Conservation (phyloP, 805 yeast species). For the Cyberlindnera mrakii region DNA sequence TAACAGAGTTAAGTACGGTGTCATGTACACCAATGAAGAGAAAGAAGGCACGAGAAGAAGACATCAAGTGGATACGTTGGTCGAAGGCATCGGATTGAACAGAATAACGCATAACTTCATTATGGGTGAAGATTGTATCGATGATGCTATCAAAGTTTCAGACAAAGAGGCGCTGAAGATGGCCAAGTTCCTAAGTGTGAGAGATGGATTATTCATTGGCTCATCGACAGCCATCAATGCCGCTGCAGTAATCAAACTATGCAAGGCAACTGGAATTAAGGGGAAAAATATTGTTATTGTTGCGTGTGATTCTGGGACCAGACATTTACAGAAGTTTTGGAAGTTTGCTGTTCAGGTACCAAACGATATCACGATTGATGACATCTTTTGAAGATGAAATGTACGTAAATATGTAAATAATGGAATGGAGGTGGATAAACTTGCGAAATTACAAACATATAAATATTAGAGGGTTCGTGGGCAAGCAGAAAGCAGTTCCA, state of each 20-base stretch:
- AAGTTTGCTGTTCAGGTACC: slow-evolving; percentile 45
- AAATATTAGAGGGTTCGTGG: too few relatives aligned
- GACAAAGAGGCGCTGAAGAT: slow-evolving; percentile 80
- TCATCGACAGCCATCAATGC: slow-evolving; percentile 92
- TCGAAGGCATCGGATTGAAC: slow-evolving; percentile 92
- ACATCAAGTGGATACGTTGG: slow-evolving; percentile 92
- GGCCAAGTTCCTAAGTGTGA: slow-evolving; percentile 76
- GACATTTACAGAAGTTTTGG: slow-evolving; percentile 94
- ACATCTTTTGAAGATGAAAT: slow-evolving; percentile 19
- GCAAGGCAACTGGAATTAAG: slow-evolving; percentile 35
- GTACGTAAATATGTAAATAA: background rate
- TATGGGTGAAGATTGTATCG: slow-evolving; percentile 63
- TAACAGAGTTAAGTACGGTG: slow-evolving; percentile 82
- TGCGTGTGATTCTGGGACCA: slow-evolving; percentile 86
- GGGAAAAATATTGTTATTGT: slow-evolving; percentile 73
- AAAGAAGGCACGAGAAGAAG: slow-evolving; percentile 90
- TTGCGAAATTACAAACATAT: too few relatives aligned
- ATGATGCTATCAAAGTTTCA: slow-evolving; percentile 71
- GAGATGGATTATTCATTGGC: slow-evolving; percentile 90
- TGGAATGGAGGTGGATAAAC: too few relatives aligned
- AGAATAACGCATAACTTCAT: slow-evolving; percentile 78
- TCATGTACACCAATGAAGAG: slow-evolving; percentile 86
- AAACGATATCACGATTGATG: slow-evolving; percentile 28
- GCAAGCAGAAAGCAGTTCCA: too few relatives aligned
- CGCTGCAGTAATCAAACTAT: slow-evolving; percentile 73